Evolutionary conservation across 768 basidiomycete genomes (phyloP).

Genomic region (Galerina marginata): DNA sequence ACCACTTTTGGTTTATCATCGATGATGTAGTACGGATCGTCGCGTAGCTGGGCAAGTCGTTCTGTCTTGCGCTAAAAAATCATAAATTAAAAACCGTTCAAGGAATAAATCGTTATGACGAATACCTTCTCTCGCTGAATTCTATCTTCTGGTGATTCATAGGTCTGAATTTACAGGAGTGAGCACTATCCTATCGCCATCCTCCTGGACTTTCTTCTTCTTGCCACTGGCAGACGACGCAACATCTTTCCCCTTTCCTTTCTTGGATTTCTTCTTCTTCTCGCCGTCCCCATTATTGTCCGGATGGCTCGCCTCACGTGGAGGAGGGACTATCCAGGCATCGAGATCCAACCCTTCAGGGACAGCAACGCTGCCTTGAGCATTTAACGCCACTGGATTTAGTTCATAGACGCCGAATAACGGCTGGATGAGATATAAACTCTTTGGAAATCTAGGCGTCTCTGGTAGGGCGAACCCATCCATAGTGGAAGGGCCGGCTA

Average conservation of each 20-base stretch:
- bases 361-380: slow-evolving; percentile 80
- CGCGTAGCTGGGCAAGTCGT: slow-evolving; percentile 73
- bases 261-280: slow-evolving; percentile 61
- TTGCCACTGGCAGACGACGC: slow-evolving; percentile 25
- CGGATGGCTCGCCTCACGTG: slow-evolving; percentile 42
- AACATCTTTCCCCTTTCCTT: slow-evolving; percentile 39
- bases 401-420: slow-evolving; percentile 81
- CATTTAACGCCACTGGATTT: slow-evolving; percentile 79
- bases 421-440: slow-evolving; percentile 83
- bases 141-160: slow-evolving; percentile 63
- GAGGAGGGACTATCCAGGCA: slow-evolving; percentile 78
- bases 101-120: neutral
- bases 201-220: slow-evolving; percentile 41
- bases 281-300: slow-evolving; percentile 26
- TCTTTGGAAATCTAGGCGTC: slow-evolving; percentile 81
- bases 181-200: slow-evolving; percentile 36
- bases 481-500: slow-evolving; percentile 38
- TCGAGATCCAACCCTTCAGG: slow-evolving; percentile 91
- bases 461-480: slow-evolving; percentile 37
- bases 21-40: slow-evolving; percentile 92
- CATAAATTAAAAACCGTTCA: neutral
- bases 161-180: slow-evolving; percentile 42
- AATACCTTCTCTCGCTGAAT: slow-evolving; percentile 69
- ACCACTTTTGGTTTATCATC: slow-evolving; percentile 56
- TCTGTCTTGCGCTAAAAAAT: slow-evolving; percentile 70